Conservation (phyloP, 306 rosid genomes). For the Casuarina glauca region DNA sequence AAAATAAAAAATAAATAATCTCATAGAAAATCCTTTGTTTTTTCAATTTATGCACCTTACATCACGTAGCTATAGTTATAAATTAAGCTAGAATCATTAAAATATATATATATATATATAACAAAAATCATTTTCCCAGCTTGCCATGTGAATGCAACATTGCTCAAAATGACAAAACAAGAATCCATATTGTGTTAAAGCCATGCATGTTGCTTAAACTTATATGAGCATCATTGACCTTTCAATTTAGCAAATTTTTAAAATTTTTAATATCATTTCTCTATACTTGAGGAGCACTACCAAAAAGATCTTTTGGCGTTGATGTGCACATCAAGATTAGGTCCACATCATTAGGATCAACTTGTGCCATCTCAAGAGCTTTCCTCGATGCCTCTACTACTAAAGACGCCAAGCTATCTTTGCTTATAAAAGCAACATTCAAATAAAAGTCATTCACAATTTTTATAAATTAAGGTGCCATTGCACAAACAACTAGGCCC, state of each 20-base stretch:
- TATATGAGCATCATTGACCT: background rate
- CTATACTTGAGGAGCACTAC: constrained; percentile 88
- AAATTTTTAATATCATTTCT: background rate
- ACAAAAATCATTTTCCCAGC: background rate
- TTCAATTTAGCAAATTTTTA: constrained; percentile 4
- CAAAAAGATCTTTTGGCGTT: constrained; percentile 96
- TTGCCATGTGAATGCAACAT: background rate
- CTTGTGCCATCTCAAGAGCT: constrained; percentile 95
- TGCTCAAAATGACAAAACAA: background rate
- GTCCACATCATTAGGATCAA: constrained; percentile 84
- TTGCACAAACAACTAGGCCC: background rate
- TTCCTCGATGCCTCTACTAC: constrained; percentile 71
- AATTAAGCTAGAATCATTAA: no score
- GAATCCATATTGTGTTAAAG: background rate
- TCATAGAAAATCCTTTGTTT: no score
- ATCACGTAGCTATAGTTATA: background rate
- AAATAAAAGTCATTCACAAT: constrained; percentile 23
- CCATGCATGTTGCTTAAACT: constrained; percentile 9
- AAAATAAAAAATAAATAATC: background rate
- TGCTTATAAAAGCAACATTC: constrained; percentile 47
- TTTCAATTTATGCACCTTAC: background rate
- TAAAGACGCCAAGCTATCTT: constrained; percentile 64
- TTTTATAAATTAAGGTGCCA: constrained; percentile 6
- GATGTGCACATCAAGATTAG: constrained; percentile 97
- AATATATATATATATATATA: no score